Base-by-base conservation (phyloP, 352 stramenopile species). In the Phytophthora quininea region DNA sequence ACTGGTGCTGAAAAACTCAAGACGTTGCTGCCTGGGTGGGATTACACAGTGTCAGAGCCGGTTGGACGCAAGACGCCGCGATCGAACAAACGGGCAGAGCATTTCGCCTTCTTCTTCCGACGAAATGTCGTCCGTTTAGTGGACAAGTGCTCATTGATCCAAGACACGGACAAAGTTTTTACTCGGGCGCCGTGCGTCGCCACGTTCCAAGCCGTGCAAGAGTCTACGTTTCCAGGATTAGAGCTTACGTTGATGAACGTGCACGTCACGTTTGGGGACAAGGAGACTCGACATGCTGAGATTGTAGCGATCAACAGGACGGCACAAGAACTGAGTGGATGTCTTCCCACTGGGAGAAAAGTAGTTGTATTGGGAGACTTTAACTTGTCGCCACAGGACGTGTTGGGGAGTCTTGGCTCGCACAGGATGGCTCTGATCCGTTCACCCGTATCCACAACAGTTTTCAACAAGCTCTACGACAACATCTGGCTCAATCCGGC, bases 331-430 rank as follows among this genome's bases (percentile, higher is more conserved):
- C 37, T 82, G 11, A 56, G 32, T 6, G 33, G 30, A 29, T 47
- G 52, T 9, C 37, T 56, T 30, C 52, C 40, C n/a, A 65, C 42
- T n/a, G 43, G 57, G 6, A 59, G 55, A 24, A 82, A 80, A 27
- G 61, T 89, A 4, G 47, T 91, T 12, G 67, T 91, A 11, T 53
- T 92, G 4, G 84, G 82, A 27, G 82, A 91, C 60, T 90, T 92
- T 58, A 91, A 91, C 55, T 68, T 92, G 43, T 67, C 79, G 1
- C 82, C 76, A 0, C 74, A 88, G 38, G 82, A 90, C 10, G 58
- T 84, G 11, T 50, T 73, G 2, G 57, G 58, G 4, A 71, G 66
- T 35, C 56, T 65, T 0, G 45, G 70, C 0, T 71, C 72, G 3
- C 42, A 65, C 11, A 72, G 59, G 1, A 69, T 75, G 40, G 76